Percentiles rank a stretch among this genome's conserved stretches.
These are phyloP conservation scores for Citrus australasica DNA, from an alignment of 345 rosid species.

Conservation along the genomic window DNA sequence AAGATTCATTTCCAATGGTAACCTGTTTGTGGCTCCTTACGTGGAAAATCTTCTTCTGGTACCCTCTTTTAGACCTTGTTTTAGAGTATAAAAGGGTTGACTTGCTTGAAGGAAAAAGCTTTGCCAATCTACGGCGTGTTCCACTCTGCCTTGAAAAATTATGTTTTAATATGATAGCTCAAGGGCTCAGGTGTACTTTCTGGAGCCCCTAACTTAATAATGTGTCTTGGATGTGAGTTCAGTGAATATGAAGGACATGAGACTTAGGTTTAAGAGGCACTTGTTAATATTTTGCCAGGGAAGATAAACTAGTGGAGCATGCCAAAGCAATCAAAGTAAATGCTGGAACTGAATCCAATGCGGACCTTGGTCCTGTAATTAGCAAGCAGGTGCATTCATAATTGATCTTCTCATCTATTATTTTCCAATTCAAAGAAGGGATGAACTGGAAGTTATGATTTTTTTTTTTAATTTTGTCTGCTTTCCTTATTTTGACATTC, in stretches of 20 bases:
- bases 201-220: neutral
- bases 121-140: neutral
- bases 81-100: too few species aligned
- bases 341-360: constrained; percentile 78
- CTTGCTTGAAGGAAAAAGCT: neutral
- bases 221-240: neutral
- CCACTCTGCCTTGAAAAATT: neutral
- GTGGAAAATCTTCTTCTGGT: neutral
- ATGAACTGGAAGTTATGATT: neutral
- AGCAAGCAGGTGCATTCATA: constrained; percentile 55
- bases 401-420: neutral
- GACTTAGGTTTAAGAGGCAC: neutral
- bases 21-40: neutral
- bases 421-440: neutral
- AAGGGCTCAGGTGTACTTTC: neutral
- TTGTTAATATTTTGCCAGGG: constrained; percentile 43
- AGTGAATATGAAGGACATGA: neutral
- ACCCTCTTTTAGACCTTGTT: neutral
- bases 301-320: constrained; percentile 60
- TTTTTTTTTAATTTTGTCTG: neutral
- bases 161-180: neutral
- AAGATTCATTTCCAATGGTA: neutral
- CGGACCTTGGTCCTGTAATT: constrained; percentile 95
- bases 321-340: constrained; percentile 87
- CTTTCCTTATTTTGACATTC: constrained; percentile 1